A percentile compares a stretch with the other conserved stretches of the same genome.
phyloP scores from a whole-genome alignment of 352 stramenopile species.

The Globisporangium megalacanthum region DNA sequence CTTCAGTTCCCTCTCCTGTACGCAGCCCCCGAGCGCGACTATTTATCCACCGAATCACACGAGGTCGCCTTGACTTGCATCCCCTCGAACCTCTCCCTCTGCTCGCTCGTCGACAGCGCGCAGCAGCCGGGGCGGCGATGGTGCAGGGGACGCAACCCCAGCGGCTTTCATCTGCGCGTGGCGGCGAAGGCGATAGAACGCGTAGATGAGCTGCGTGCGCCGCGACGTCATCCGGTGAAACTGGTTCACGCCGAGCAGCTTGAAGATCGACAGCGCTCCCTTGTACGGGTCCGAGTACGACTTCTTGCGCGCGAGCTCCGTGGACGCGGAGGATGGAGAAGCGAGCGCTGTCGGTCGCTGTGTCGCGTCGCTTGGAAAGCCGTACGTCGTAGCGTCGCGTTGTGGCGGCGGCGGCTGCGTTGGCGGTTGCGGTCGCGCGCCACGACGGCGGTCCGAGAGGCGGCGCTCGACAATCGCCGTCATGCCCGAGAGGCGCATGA shows the following conservation, averaged over 20 bases:
- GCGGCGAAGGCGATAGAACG: conserved; percentile 52
- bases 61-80: not conserved
- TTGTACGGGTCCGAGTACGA: conserved; percentile 78
- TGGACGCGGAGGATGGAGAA: not conserved
- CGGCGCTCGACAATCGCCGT: conserved; percentile 29
- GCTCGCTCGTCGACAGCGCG: not conserved
- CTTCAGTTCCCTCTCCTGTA: not conserved
- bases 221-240: conserved; percentile 65
- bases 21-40: not conserved
- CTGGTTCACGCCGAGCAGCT: conserved; percentile 56
- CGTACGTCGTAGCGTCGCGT: not conserved
- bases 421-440: not conserved
- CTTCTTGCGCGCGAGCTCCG: conserved; percentile 21
- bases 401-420: not conserved
- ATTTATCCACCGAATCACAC: not conserved
- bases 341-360: not conserved
- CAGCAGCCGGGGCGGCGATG: not conserved
- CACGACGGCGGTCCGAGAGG: conserved; percentile 17
- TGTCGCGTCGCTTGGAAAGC: not conserved
- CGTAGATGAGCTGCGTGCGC: conserved; percentile 48
- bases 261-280: conserved; percentile 65
- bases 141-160: not conserved
- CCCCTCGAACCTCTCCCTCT: not conserved
- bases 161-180: conserved; percentile 24
- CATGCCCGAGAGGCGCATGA: conserved; percentile 46